Evolutionary conservation across 176 grass and related monocot genomes (phyloP), one percentile per base, ranked within the genome.

Genomic region (Zoysia japonica): DNA sequence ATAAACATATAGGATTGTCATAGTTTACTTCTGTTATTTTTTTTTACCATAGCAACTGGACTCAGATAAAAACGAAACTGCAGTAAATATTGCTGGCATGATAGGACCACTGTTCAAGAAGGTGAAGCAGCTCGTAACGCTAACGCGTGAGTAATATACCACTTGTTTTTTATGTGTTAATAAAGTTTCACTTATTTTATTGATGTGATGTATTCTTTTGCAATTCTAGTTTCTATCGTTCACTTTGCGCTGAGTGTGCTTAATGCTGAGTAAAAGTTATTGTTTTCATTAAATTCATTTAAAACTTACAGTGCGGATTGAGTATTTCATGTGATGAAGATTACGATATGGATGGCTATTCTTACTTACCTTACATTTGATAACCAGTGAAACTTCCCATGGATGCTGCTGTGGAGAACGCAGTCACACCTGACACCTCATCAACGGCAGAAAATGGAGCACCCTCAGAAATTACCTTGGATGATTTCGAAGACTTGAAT

Each of bases 401-500:
- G 70, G 78, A 79, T 61, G 52, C 74, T 37, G 65, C 20, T 11
- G 86, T 50, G 37, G 76, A 82, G 83, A 68, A 67, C 28, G 6
- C 17, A 14, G 67, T 61, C 40, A 38, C 35, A 14, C 65, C 89
- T 61, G 63, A 78, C 9, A 39, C 70, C 50, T 74, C 76, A 20
- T 65, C 67, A 11, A 87, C 43, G 70, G 72, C 88, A 53, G 71
- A 85, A 77, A 94, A 92, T 61, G 85, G 89, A 41, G 46, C 60
- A 13, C 47, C 82, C 65, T 67, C 72, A 61, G 67, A 44, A 67
- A 68, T 92, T 68, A 84, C 61, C 7, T 67, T 85, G 5, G 72
- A 97, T 63, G 87, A 92, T 40, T 90, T 85, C 70, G 64, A 86
- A 71, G 81, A 90, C 56, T 67, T 90, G 60, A 55, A 11, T 0